These are phyloP conservation scores for Grosmannia clavigera DNA, from an alignment of 2,329 filamentous ascomycete species.

Conservation along the genomic window DNA sequence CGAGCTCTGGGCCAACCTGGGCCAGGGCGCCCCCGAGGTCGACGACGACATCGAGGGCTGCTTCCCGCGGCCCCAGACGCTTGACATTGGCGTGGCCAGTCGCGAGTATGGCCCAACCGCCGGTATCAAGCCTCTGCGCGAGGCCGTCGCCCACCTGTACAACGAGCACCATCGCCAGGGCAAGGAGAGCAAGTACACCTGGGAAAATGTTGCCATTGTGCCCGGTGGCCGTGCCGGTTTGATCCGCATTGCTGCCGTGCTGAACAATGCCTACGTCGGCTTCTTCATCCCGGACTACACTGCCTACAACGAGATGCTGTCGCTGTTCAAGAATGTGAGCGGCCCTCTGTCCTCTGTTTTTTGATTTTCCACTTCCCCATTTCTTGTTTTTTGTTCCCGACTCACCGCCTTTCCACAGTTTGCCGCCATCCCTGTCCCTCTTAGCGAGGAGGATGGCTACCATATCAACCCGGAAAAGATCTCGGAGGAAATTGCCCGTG, in stretches of 20 bases:
- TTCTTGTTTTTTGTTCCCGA: neutral
- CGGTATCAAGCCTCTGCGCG: slow-evolving; percentile 80
- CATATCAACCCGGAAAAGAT: slow-evolving; percentile 92
- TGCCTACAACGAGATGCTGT: slow-evolving; percentile 96
- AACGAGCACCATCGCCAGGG: slow-evolving; percentile 84
- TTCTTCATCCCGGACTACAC: slow-evolving; percentile 96
- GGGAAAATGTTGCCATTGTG: slow-evolving; percentile 96
- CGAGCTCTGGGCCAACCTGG: slow-evolving; percentile 79
- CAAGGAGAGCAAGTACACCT: slow-evolving; percentile 82
- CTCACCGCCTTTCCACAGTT: slow-evolving; percentile 38
- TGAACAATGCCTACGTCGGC: slow-evolving; percentile 83
- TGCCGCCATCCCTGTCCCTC: slow-evolving; percentile 72
- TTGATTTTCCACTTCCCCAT: neutral
- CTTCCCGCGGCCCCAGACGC: slow-evolving; percentile 67
- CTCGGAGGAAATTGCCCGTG: slow-evolving; percentile 76
- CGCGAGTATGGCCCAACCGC: slow-evolving; percentile 90
- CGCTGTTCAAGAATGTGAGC: slow-evolving; percentile 74
- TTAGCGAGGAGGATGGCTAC: slow-evolving; percentile 77
- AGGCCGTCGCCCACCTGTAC: slow-evolving; percentile 84
- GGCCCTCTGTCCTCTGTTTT: neutral
- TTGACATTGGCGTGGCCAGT: slow-evolving; percentile 66
- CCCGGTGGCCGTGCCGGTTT: slow-evolving; percentile 84
- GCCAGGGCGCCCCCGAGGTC: slow-evolving; percentile 86
- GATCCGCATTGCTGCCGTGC: slow-evolving; percentile 86
- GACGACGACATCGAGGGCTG: slow-evolving; percentile 86